Conservation (phyloP, 78 protist species). For the Guillardia theta region DNA sequence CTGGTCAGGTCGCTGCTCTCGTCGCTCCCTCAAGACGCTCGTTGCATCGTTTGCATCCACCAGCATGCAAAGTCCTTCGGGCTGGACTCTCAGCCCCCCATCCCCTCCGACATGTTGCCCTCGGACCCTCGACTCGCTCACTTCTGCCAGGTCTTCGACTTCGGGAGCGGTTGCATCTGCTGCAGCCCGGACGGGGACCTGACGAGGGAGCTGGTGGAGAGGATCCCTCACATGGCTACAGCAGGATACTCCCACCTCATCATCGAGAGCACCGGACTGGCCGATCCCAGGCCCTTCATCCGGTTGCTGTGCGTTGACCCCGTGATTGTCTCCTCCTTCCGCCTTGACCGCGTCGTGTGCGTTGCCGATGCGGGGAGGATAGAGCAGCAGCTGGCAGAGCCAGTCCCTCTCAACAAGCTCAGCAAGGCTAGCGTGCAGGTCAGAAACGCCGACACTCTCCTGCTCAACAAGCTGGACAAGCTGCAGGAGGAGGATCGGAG, state of each 20-base stretch:
- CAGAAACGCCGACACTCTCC: neutral
- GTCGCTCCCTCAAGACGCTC: neutral
- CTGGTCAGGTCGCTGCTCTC: neutral
- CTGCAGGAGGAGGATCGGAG: too few relatives aligned
- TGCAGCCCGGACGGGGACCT: constrained; percentile 12
- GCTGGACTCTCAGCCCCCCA: too few relatives aligned
- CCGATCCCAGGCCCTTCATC: neutral
- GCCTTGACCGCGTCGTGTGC: neutral
- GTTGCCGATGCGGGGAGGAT: neutral
- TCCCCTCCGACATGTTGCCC: too few relatives aligned
- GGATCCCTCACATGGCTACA: too few relatives aligned
- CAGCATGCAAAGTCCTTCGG: neutral
- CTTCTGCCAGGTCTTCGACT: neutral
- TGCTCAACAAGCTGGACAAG: neutral
- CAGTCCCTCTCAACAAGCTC: too few relatives aligned
- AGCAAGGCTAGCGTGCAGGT: neutral
- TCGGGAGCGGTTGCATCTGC: constrained; percentile 3
- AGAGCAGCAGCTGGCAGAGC: too few relatives aligned
- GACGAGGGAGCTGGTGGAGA: neutral
- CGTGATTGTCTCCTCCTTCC: neutral
- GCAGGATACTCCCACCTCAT: too few relatives aligned
- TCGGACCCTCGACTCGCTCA: neutral
- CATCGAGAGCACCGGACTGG: neutral
- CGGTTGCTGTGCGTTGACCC: neutral
- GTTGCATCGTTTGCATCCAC: neutral